Conservation (phyloP, 164 flowering plant genomes). For the Cinnamomum micranthum region DNA sequence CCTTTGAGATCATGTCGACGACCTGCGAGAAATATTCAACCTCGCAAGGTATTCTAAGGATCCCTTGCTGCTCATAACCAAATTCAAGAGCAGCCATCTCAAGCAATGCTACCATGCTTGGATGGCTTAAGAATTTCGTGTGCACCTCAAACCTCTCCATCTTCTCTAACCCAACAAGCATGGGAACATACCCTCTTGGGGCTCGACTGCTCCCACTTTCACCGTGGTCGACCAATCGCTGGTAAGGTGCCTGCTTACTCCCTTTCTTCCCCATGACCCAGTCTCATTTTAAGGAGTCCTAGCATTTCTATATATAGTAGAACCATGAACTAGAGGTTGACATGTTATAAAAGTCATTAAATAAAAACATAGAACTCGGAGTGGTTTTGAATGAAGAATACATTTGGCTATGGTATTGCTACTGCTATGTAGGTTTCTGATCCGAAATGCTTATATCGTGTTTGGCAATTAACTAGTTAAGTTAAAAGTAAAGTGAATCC, state of each 20-base stretch:
- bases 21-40: slow-evolving; percentile 15
- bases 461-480: no score
- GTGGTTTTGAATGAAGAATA: not conserved
- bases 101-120: slow-evolving; percentile 20
- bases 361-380: not conserved
- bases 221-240: slow-evolving; percentile 2
- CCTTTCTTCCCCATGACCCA: slow-evolving; percentile 2
- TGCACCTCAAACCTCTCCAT: slow-evolving; percentile 23
- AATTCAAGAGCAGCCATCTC: slow-evolving; percentile 26
- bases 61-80: slow-evolving; percentile 23
- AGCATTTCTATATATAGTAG: not conserved
- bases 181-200: slow-evolving; percentile 25
- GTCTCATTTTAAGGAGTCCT: not conserved
- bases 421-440: not conserved
- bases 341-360: not conserved
- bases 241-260: not conserved
- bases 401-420: not conserved
- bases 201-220: not conserved
- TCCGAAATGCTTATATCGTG: no score
- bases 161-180: slow-evolving; percentile 25
- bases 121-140: slow-evolving; percentile 23
- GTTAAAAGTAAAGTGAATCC: no score
- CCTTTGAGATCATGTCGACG: slow-evolving; percentile 9
- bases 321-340: not conserved
- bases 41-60: slow-evolving; percentile 20